phyloP scores from a whole-genome alignment of 345 rosid species.

The Anastatica hierochuntica region DNA sequence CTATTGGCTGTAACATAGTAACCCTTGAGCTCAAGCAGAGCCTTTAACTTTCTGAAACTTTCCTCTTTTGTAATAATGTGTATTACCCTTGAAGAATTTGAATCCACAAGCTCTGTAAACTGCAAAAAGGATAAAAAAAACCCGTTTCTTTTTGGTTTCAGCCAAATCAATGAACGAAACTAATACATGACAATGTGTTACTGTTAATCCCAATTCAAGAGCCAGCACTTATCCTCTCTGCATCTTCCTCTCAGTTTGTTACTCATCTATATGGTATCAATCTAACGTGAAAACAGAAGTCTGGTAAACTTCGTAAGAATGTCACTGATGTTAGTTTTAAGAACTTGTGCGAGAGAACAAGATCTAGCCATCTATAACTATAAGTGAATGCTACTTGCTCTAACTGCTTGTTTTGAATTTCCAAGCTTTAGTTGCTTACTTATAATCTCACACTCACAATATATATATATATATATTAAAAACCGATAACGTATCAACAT shows the following conservation, averaged over 20 bases:
- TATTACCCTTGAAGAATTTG: slow-evolving; percentile 26
- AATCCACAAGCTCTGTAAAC: slow-evolving; percentile 27
- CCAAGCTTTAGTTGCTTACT: neutral
- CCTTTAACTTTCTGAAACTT: slow-evolving; percentile 25
- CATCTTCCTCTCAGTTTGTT: neutral
- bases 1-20: too few species aligned
- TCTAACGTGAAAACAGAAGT: neutral
- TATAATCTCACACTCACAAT: neutral
- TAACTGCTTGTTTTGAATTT: too few species aligned
- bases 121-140: too few species aligned
- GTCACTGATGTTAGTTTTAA: too few species aligned
- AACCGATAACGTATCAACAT: too few species aligned
- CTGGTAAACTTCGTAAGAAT: neutral
- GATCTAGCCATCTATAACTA: neutral
- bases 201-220: too few species aligned
- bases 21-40: slow-evolving; percentile 35
- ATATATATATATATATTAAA: too few species aligned
- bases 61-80: slow-evolving; percentile 31
- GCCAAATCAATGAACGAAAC: too few species aligned
- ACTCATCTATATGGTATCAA: neutral
- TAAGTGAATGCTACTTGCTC: neutral
- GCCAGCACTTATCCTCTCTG: neutral
- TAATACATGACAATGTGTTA: too few species aligned
- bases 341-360: too few species aligned
- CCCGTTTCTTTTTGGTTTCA: too few species aligned